phyloP scores from a whole-genome alignment of 2,329 filamentous ascomycete genomes.

The Ceratocystis cacaofunesta region DNA sequence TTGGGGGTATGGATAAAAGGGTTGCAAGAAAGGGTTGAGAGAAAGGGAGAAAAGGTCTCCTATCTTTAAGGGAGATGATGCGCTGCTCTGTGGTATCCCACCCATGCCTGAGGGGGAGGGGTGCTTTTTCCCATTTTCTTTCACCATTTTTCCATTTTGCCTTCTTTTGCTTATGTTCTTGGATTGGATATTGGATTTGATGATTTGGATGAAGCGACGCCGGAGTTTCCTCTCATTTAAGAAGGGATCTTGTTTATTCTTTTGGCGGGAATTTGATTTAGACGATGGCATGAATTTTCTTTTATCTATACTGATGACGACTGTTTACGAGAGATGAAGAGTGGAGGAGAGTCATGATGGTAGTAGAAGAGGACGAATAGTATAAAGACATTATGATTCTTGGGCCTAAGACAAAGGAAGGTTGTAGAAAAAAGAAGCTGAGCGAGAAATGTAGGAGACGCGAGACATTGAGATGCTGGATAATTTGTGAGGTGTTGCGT shows the following conservation, averaged over 20 bases:
- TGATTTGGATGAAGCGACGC: background rate
- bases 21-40: too few relatives aligned
- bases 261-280: background rate
- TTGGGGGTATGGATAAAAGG: too few relatives aligned
- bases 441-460: background rate
- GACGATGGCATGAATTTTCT: too few relatives aligned
- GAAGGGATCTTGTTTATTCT: background rate
- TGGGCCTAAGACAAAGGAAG: background rate
- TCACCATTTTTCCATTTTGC: background rate
- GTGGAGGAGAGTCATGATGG: too few relatives aligned
- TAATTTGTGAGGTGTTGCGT: background rate
- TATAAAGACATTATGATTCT: background rate
- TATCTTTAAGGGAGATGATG: too few relatives aligned
- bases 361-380: too few relatives aligned
- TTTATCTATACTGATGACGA: too few relatives aligned
- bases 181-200: background rate
- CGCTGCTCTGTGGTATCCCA: too few relatives aligned
- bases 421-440: background rate
- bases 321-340: too few relatives aligned
- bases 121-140: too few relatives aligned
- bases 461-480: background rate
- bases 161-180: background rate
- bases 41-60: too few relatives aligned
- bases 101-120: too few relatives aligned
- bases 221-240: background rate